Evolutionary conservation across 345 rosid genomes (phyloP), one percentile per base, ranked within the genome.

Genomic region (Lepidium sativum): DNA sequence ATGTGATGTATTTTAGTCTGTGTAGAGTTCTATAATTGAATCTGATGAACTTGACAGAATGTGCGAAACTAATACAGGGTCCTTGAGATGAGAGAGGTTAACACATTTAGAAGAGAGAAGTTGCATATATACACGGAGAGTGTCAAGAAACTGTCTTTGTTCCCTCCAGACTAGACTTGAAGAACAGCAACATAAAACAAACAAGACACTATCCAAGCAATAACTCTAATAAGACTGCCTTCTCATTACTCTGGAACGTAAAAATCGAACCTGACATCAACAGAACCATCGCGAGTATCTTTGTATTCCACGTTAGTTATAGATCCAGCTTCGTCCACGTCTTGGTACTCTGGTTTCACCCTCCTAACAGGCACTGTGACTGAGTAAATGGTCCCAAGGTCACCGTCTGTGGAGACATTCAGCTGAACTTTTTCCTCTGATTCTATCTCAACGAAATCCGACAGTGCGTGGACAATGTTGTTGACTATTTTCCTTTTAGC

Each of bases 401-500:
- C 98, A 37, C 86, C 65, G 44, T 92, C 98, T 2, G 97, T 75
- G 2, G 89, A 83, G 25, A 90, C 97, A 16, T 77, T 94, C 39
- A 94, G 83, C 81, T 90, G 97, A 56, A 94, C 97, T 75, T 88
- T 90, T 34, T 94, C 99, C 81, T 86, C 94, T 9, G 96, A 90
- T 49, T 94, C 99, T 11, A 94, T 90, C 84, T 83, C 97, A 23
- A 94, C 99, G 15, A 94, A 84, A 77, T 94, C 96, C 7, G 99
- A 90, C 11, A 94, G 61, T 13, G 92, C 80, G 42, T 68, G 88
- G 37, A 94, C 81, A 13, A 94, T 75, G 77, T 94, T 90, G 73
- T 77, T 74, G 38, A 92, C 97, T 15, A 92, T 92, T 75, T 86
- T 89, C 75, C 77, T 78, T 61, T 87, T 89, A 9, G 99, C 99